Base-by-base conservation (phyloP, 306 rosid genomes). In the Amphicarpaea edgeworthii region DNA sequence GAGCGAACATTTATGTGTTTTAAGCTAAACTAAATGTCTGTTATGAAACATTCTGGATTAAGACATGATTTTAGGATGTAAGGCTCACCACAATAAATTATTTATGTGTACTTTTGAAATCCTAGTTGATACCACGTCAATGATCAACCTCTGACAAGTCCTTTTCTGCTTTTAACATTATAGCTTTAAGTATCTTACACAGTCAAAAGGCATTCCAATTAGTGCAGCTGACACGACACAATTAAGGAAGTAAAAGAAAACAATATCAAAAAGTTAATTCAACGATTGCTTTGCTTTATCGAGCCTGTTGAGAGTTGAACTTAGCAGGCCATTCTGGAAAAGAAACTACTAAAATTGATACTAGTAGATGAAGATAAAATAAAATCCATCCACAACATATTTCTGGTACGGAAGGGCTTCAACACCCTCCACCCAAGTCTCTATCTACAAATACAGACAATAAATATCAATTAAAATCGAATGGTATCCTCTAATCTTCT, bases 121-220 rank as follows among this genome's bases (percentile, higher is more conserved):
- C 53, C 10, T 60, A 68, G 80, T 68, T 75, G 80, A 40, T 75
- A 32, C 68, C 79, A 42, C 60, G 75, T 67, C 77, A 81, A 61
- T 76, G 37, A 81, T 60, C 81, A 69, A 61, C 40, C 12, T 76
- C 47, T 79, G 60, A 15, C 21, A n/a, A 58, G 8, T 26, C 71
- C 64, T 81, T 81, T 75, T 53, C 51, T 46, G 16, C 50, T 64
- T 64, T 64, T 64, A 20, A 40, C 55, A 46, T 49, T 11, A 62
- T 76, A 45, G 77, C 73, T 58, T 81, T 81, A 28, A 6, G 57
- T 38, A 59, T 34, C 54, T 75, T 61, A 41, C 28, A 20, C 30
- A 62, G 68, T 45, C 63, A 62, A 76, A 75, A 76, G 43, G 77
- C 6, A 11, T 60, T 64, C 68, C 30, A 24, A 61, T 75, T 19